These are phyloP conservation scores for Calonectria naviculata DNA, from an alignment of 2,329 filamentous ascomycete genomes.

Conservation along the genomic window DNA sequence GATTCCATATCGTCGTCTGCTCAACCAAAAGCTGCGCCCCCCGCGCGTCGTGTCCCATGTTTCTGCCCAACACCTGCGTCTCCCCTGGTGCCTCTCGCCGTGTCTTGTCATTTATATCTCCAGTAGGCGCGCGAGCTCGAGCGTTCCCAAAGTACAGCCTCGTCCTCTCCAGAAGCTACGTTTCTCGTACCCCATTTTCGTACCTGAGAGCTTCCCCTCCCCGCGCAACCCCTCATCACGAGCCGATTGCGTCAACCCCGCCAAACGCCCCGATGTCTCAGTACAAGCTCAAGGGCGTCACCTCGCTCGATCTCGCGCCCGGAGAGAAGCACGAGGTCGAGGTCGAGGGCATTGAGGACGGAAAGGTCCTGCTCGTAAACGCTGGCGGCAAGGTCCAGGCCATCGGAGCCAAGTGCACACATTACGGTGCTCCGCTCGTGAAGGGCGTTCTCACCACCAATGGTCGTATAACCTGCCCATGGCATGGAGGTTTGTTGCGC, in stretches of 20 bases:
- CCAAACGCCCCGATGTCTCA: slow-evolving; percentile 57
- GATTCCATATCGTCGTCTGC: background rate
- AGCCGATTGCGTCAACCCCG: slow-evolving; percentile 38
- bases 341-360: slow-evolving; percentile 87
- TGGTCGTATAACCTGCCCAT: slow-evolving; percentile 90
- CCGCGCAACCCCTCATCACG: background rate
- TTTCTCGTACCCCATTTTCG: slow-evolving; percentile 2
- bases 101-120: background rate
- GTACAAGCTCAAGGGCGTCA: slow-evolving; percentile 81
- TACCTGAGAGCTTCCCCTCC: slow-evolving; percentile 21
- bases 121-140: background rate
- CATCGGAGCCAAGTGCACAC: slow-evolving; percentile 84
- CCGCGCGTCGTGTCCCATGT: background rate
- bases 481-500: slow-evolving; percentile 83
- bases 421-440: slow-evolving; percentile 91
- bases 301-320: slow-evolving; percentile 78
- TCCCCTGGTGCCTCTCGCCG: background rate
- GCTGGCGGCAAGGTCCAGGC: slow-evolving; percentile 81
- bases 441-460: slow-evolving; percentile 86
- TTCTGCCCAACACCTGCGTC: background rate
- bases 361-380: slow-evolving; percentile 89
- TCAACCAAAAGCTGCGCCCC: background rate
- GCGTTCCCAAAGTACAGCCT: background rate
- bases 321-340: slow-evolving; percentile 90
- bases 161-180: background rate